A percentile compares a stretch with the other conserved stretches of the same genome.
These are phyloP conservation scores for Diaporthe australafricana DNA, from an alignment of 2,329 filamentous ascomycete species.

Conservation along the genomic window DNA sequence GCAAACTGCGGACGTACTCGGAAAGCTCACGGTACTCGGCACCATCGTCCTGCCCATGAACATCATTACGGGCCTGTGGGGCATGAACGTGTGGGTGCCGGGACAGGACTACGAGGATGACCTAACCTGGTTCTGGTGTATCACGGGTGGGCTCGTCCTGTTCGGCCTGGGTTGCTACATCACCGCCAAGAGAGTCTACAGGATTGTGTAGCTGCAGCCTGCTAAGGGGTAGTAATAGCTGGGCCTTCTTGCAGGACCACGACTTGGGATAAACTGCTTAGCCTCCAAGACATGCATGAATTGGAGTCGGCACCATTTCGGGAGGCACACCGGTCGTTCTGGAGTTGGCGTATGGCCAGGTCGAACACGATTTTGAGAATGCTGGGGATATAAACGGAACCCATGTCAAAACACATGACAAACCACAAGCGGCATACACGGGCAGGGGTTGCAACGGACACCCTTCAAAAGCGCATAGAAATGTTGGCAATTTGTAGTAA, in stretches of 20 bases:
- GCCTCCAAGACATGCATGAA: neutral
- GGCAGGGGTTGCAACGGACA: neutral
- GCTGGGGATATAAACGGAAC: conserved; percentile 15
- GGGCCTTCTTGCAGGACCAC: neutral
- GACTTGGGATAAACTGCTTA: neutral
- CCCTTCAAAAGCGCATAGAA: neutral
- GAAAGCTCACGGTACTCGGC: conserved; percentile 93
- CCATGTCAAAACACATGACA: neutral
- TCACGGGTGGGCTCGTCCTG: conserved; percentile 78
- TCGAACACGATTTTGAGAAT: neutral
- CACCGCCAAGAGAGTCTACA: conserved; percentile 86
- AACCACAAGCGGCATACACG: neutral
- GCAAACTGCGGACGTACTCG: conserved; percentile 93
- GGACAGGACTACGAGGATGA: conserved; percentile 86
- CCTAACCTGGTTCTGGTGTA: conserved; percentile 79
- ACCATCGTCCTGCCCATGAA: conserved; percentile 99
- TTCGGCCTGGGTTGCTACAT: conserved; percentile 86
- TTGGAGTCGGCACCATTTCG: neutral
- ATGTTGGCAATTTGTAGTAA: neutral
- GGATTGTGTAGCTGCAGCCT: conserved; percentile 70
- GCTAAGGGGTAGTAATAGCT: neutral
- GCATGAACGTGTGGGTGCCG: conserved; percentile 97
- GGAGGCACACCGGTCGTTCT: neutral
- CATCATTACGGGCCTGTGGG: conserved; percentile 98
- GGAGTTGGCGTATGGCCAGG: neutral